Evolutionary conservation across 2,329 filamentous ascomycete genomes (phyloP).

Genomic region (Fusarium ambrosium): DNA sequence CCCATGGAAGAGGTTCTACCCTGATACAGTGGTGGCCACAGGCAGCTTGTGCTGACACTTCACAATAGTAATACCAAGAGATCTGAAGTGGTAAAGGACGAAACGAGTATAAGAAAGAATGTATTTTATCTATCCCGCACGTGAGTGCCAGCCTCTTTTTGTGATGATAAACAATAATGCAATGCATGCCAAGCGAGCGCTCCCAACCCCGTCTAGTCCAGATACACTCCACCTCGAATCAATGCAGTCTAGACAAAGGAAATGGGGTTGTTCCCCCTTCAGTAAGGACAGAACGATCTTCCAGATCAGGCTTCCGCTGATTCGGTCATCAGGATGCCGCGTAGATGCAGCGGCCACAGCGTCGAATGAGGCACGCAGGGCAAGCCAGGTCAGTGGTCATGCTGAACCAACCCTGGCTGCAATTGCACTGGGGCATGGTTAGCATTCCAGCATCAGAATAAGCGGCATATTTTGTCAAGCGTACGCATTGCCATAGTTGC

Average conservation of each 20-base stretch:
- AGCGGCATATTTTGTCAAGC: not conserved
- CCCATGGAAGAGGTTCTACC: not conserved
- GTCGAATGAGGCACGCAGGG: constrained; percentile 2
- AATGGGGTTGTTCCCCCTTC: not conserved
- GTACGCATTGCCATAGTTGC: constrained; percentile 21
- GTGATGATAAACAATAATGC: not conserved
- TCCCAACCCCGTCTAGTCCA: not conserved
- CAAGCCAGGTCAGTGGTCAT: not conserved
- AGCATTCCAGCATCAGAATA: not conserved
- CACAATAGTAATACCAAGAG: not conserved
- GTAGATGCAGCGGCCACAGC: constrained; percentile 42
- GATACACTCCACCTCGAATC: not conserved
- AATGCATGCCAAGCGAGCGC: not conserved
- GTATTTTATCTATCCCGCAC: not conserved
- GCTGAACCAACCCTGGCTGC: not conserved
- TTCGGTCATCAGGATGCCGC: not conserved
- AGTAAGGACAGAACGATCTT: not conserved
- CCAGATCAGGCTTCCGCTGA: not conserved
- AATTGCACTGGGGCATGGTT: not conserved
- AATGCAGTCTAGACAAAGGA: not conserved
- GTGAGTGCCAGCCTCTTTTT: not conserved
- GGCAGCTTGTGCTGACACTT: not conserved
- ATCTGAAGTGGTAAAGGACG: not conserved
- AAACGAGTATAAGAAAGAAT: not conserved
- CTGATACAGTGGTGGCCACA: not conserved